Evolutionary conservation across 1,284 basidiomycete genomes (phyloP).

Genomic region (Rhodotorula sp.): DNA sequence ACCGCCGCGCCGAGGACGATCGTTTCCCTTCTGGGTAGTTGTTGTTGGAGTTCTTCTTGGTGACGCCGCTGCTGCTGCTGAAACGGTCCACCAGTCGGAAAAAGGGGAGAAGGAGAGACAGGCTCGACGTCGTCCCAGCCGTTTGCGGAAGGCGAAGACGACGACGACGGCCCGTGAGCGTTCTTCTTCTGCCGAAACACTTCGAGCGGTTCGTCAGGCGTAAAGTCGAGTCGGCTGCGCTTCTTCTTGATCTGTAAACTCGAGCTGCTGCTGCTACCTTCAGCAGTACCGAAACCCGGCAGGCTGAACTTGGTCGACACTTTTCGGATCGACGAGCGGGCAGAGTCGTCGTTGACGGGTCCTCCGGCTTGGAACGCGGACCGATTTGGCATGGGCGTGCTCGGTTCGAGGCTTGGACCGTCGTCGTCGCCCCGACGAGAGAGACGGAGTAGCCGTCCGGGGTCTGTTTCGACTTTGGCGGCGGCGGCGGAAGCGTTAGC

Average conservation of each 20-base stretch:
- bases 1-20: slow-evolving; percentile 19
- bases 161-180: background rate
- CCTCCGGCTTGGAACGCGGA: no score
- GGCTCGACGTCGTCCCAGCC: background rate
- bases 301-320: background rate
- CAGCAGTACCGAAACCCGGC: background rate
- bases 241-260: background rate
- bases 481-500: background rate
- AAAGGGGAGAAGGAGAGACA: no score
- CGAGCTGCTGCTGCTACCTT: no score
- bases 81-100: no score
- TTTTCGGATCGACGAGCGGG: no score
- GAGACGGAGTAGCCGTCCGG: background rate
- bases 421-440: background rate
- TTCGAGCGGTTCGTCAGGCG: slow-evolving; percentile 2
- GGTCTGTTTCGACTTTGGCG: background rate
- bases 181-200: background rate
- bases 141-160: no score
- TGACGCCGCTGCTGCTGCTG: no score
- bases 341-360: no score
- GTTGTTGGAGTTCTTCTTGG: no score
- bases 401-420: no score
- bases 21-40: background rate
- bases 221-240: background rate
- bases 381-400: no score